phyloP scores from a whole-genome alignment of 2,329 filamentous ascomycete species.

The Fusarium oligoseptatum region DNA sequence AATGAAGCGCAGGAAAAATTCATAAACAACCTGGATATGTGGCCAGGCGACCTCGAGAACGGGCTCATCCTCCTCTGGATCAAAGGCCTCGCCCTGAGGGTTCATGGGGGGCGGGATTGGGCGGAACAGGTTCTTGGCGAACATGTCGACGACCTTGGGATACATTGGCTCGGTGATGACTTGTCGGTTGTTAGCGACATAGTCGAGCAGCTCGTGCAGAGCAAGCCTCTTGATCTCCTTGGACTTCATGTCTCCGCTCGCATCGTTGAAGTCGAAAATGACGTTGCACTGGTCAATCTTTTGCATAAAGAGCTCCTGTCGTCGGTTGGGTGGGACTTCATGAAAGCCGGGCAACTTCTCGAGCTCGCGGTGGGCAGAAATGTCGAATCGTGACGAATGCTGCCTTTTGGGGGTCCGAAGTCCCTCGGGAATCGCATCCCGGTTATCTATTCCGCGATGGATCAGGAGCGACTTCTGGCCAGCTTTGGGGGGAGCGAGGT shows the following conservation, averaged over 20 bases:
- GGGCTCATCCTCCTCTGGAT: constrained; percentile 98
- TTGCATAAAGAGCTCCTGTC: constrained; percentile 98
- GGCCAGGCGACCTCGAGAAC: constrained; percentile 99
- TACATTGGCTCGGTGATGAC: constrained; percentile 99
- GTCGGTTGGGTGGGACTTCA: constrained; percentile 92
- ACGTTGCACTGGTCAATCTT: constrained; percentile 99
- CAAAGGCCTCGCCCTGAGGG: constrained; percentile 97
- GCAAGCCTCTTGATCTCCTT: constrained; percentile 99
- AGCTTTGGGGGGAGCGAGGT: constrained; percentile 92
- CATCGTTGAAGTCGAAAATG: constrained; percentile 99
- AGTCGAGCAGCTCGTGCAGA: constrained; percentile 95
- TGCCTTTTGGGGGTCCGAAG: constrained; percentile 95
- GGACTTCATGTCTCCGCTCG: constrained; percentile 98
- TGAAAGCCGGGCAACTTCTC: constrained; percentile 99
- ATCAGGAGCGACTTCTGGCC: constrained; percentile 90
- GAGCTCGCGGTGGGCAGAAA: constrained; percentile 94
- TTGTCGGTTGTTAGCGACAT: constrained; percentile 97
- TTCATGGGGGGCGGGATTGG: constrained; percentile 98
- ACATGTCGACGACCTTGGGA: constrained; percentile 98
- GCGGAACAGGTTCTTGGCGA: constrained; percentile 97
- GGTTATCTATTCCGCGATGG: constrained; percentile 88
- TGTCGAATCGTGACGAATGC: constrained; percentile 97
- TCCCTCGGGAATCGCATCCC: constrained; percentile 91
- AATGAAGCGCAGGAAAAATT: constrained; percentile 99
- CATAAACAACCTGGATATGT: constrained; percentile 99